Evolutionary conservation across 257 asterid species (phyloP).

Genomic region (Penstemon barbatus): DNA sequence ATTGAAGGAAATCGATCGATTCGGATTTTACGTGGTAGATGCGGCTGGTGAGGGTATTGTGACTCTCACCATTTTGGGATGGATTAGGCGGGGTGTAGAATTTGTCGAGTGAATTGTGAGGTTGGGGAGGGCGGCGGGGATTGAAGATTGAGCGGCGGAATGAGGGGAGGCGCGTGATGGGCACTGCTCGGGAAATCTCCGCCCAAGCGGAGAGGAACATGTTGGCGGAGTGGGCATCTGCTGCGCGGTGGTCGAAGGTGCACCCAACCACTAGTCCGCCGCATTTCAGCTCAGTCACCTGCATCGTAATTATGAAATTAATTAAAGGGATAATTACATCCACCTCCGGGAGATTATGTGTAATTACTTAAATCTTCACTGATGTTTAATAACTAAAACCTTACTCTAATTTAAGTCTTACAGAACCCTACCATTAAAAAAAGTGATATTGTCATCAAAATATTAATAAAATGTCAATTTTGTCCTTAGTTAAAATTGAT

Average conservation of each 20-base stretch:
- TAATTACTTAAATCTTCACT: no score
- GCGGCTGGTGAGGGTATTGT: slow-evolving; percentile 34
- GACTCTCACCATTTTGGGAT: background rate
- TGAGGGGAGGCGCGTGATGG: slow-evolving; percentile 34
- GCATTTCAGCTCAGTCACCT: slow-evolving; percentile 62
- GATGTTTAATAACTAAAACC: no score
- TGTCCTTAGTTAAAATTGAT: no score
- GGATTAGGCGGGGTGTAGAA: slow-evolving; percentile 37
- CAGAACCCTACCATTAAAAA: no score
- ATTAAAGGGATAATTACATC: no score
- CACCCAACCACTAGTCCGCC: slow-evolving; percentile 62
- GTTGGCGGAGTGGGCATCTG: slow-evolving; percentile 61
- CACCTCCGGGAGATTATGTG: no score
- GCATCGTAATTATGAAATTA: background rate
- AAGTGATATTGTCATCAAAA: no score
- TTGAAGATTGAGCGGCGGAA: slow-evolving; percentile 55
- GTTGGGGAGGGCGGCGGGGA: slow-evolving; percentile 47
- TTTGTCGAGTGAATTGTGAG: slow-evolving; percentile 37
- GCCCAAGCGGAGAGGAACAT: slow-evolving; percentile 61
- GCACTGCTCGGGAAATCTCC: slow-evolving; percentile 36
- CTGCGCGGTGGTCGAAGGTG: slow-evolving; percentile 62
- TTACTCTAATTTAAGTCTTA: no score
- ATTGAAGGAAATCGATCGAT: slow-evolving; percentile 45
- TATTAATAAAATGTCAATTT: no score
- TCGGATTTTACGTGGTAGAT: slow-evolving; percentile 42